Evolutionary conservation across 2,329 filamentous ascomycete species (phyloP).

Genomic region (Verruconis gallopava): DNA sequence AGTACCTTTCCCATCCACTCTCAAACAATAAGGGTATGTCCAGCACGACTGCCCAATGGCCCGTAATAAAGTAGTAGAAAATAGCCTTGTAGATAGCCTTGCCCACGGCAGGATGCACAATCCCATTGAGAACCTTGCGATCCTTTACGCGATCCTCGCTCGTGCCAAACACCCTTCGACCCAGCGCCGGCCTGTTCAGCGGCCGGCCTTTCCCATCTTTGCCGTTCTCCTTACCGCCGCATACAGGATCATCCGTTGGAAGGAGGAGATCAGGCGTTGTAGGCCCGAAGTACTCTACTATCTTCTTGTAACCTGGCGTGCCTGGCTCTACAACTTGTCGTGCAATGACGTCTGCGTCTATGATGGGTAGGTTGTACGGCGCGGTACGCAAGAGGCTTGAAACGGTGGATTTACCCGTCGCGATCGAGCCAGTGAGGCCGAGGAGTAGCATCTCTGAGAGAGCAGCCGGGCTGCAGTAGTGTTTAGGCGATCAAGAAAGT

Average conservation of each 20-base stretch:
- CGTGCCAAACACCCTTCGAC: slow-evolving; percentile 73
- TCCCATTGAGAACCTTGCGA: slow-evolving; percentile 66
- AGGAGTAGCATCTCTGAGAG: slow-evolving; percentile 68
- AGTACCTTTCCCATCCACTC: slow-evolving; percentile 70
- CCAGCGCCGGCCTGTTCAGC: slow-evolving; percentile 76
- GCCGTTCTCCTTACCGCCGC: slow-evolving; percentile 40
- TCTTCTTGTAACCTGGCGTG: slow-evolving; percentile 67
- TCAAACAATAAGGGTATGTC: slow-evolving; percentile 92
- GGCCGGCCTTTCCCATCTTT: slow-evolving; percentile 52
- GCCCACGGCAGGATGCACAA: slow-evolving; percentile 85
- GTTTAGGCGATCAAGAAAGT: not conserved
- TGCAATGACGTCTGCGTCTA: slow-evolving; percentile 88
- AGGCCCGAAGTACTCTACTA: slow-evolving; percentile 67
- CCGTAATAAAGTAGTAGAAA: slow-evolving; percentile 23
- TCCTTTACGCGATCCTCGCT: slow-evolving; percentile 57
- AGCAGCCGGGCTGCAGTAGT: not conserved
- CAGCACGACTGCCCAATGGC: slow-evolving; percentile 78
- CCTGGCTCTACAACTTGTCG: slow-evolving; percentile 92
- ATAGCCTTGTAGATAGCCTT: slow-evolving; percentile 67
- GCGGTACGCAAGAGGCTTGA: slow-evolving; percentile 66
- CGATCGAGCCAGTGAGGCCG: slow-evolving; percentile 91
- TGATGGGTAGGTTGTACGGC: slow-evolving; percentile 76
- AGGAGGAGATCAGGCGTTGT: too few species aligned
- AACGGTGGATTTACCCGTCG: slow-evolving; percentile 95
- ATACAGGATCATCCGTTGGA: too few species aligned